These are phyloP conservation scores for Aspergillus sclerotiicarbonarius DNA, from an alignment of 495 filamentous ascomycete genomes.

Conservation along the genomic window DNA sequence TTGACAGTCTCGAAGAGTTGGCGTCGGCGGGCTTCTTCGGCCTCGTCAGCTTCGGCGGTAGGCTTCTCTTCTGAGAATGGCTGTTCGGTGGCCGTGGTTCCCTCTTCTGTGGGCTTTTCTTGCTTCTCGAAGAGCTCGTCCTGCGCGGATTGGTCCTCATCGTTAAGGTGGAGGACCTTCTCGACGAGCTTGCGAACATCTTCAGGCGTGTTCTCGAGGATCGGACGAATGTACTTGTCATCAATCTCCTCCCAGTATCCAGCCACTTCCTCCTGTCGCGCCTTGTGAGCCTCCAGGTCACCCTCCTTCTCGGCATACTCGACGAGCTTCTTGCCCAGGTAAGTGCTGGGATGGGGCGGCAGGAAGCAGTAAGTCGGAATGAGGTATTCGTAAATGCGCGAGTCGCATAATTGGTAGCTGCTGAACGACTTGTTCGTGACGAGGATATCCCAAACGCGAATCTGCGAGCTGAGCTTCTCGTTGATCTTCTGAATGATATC, in stretches of 20 bases:
- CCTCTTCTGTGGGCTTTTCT: constrained; percentile 4
- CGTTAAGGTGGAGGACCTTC: constrained; percentile 36
- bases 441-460: constrained; percentile 89
- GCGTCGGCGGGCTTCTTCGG: constrained; percentile 29
- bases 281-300: constrained; percentile 62
- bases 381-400: constrained; percentile 92
- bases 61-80: constrained; percentile 11
- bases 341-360: constrained; percentile 86
- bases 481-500: constrained; percentile 91
- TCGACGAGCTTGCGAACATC: constrained; percentile 40
- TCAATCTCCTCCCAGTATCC: constrained; percentile 80
- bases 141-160: constrained; percentile 17
- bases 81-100: constrained; percentile 3
- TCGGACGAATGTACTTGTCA: constrained; percentile 69
- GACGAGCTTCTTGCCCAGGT: constrained; percentile 72
- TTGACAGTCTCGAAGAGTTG: constrained; percentile 62
- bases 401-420: constrained; percentile 89
- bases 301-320: constrained; percentile 69
- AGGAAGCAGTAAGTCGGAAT: constrained; percentile 88
- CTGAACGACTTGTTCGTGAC: constrained; percentile 82
- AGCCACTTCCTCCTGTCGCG: constrained; percentile 71
- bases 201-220: constrained; percentile 58
- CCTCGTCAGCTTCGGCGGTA: constrained; percentile 8
- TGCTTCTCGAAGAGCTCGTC: constrained; percentile 14
- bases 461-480: constrained; percentile 75